Evolutionary conservation across 768 basidiomycete genomes (phyloP).

Genomic region (Mycena epipterygia): DNA sequence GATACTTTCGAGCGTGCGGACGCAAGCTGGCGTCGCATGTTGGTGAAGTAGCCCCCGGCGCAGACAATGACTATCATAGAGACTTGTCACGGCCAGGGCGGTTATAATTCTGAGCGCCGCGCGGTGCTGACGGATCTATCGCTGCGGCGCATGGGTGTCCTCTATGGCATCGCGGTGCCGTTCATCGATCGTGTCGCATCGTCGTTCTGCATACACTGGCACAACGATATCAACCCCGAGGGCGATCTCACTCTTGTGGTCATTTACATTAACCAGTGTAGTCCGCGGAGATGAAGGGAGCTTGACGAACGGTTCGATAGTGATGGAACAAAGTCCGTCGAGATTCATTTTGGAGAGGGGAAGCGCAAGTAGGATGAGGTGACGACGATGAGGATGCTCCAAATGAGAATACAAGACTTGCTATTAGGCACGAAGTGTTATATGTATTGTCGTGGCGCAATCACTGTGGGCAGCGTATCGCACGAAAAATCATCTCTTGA

Average conservation of each 20-base stretch:
- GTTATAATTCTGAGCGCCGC: not conserved
- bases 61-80: too few species aligned
- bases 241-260: not conserved
- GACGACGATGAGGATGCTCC: too few species aligned
- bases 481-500: too few species aligned
- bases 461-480: too few species aligned
- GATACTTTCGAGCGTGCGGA: not conserved
- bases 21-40: too few species aligned
- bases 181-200: not conserved
- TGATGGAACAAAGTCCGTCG: not conserved
- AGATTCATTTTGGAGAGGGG: not conserved
- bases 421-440: too few species aligned
- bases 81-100: not conserved
- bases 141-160: conserved; percentile 2
- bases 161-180: conserved; percentile 1
- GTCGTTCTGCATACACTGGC: conserved; percentile 2
- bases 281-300: not conserved
- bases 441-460: too few species aligned
- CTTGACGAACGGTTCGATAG: not conserved
- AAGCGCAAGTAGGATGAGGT: too few species aligned
- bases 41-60: too few species aligned
- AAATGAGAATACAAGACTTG: too few species aligned
- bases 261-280: too few species aligned
- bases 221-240: not conserved
- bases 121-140: not conserved